Evolutionary conservation across 768 basidiomycete genomes (phyloP), one percentile per base, ranked within the genome.

Genomic region (Rubroboletus satanas): DNA sequence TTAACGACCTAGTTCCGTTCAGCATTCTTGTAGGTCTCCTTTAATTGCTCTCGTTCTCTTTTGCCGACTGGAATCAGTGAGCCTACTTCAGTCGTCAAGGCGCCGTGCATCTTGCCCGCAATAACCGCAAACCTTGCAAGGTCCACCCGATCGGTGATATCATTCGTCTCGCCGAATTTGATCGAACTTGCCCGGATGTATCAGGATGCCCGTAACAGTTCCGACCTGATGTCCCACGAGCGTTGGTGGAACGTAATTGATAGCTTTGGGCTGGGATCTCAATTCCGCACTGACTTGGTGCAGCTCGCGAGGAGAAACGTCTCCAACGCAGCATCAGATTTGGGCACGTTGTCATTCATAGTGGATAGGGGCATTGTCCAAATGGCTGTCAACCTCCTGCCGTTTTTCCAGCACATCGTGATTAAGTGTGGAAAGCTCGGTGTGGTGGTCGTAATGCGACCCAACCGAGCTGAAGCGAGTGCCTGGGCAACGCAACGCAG

Each of bases 21-120:
- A 93, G 91, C 83, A 14, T 87, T 95, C 67, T 93, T 90, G 88
- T 90, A 66, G 61, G 85, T 74, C 32, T 3, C 3, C 15, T 36
- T 48, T 55, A 26, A 39, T 23, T 26, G 8, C 33, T 45, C 42
- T 43, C 29, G 7, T 35, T 28, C 7, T 32, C 36, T 18, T 43
- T 49, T 52, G 47, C 63, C 55, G 35, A 61, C 35, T 21, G 28
- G 46, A 49, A 56, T n/a, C 58, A 91, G 90, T 68, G 97, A 99
- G 71, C 96, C 97, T 1, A 98, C 97, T 1, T 97, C 94, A 0
- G 78, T 87, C n/a, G 72, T 79, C 43, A 98, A 98, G 73, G 85
- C 90, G 0, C 74, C 76, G 2, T 74, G 77, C 3, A 83, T 98
- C 55, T 66, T 97, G 6, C 79, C 84, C 0, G 84, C 90, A 0